Percentiles rank a stretch among this genome's conserved stretches.
phyloP scores from a whole-genome alignment of 306 rosid genomes.

The Glycine soja region DNA sequence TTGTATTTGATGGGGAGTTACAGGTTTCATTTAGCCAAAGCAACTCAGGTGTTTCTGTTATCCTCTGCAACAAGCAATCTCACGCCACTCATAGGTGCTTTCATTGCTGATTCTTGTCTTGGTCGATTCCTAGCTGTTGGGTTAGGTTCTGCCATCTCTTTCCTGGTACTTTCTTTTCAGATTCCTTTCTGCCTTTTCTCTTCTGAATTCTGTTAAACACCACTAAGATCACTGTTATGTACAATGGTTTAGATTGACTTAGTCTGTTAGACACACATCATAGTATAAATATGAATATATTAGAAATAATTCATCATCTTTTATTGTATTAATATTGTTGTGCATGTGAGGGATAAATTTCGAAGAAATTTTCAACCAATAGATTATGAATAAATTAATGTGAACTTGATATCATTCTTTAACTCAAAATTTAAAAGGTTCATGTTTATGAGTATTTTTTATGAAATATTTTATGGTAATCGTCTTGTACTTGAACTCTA shows the following conservation, averaged over 20 bases:
- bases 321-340: neutral
- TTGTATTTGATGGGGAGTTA: slow-evolving; percentile 61
- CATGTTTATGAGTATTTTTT: too few species aligned
- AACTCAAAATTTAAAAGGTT: too few species aligned
- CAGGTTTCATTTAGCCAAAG: slow-evolving; percentile 58
- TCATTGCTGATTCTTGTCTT: slow-evolving; percentile 71
- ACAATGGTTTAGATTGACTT: neutral
- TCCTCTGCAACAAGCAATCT: slow-evolving; percentile 62
- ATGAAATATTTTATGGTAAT: too few species aligned
- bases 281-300: neutral
- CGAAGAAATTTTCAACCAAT: too few species aligned
- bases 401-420: too few species aligned
- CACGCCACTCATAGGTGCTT: slow-evolving; percentile 67
- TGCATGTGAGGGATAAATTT: too few species aligned
- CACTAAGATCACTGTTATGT: neutral
- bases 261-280: neutral
- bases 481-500: neutral
- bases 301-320: neutral
- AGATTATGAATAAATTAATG: too few species aligned
- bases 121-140: slow-evolving; percentile 69
- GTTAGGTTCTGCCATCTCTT: slow-evolving; percentile 56
- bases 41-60: slow-evolving; percentile 51
- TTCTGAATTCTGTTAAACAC: neutral
- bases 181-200: neutral
- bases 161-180: slow-evolving; percentile 53